Evolutionary conservation across 768 basidiomycete genomes (phyloP), one percentile per base, ranked within the genome.

Genomic region (Tricholomella constricta): DNA sequence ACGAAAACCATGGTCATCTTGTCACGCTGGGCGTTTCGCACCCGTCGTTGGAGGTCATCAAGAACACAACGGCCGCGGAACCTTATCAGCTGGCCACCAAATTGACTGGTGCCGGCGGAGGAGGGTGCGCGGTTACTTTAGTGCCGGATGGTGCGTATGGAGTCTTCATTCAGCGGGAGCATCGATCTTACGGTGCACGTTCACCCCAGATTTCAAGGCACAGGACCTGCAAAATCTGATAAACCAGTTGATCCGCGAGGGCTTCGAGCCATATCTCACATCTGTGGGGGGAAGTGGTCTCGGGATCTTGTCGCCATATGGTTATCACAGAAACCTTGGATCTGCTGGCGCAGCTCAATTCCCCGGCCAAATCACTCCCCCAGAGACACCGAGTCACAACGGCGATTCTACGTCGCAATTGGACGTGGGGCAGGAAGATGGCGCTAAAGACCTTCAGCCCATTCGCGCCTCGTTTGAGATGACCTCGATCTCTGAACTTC

Each of bases 91-190:
- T 98, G 43, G 85, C 84, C 62, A 94, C 94, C n/a, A 97, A 98
- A 75, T 73, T 99, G 51, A 99, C 97, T 6, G 97, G 97, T 36
- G 96, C 97, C 7, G 97, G 97, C 26, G 97, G 97, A 35, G 97
- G 97, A 22, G 97, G 97, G n/a, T 98, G 97, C 65, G 88, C 94
- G 4, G 93, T 98, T 26, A 96, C 95, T 11, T 81, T 98, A 31
- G 79, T 99, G 46, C 97, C 97, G 46, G 94, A 98, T 72, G 83
- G 96, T 95, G 60, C 59, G 86, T 58, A 51, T 59, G 20, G 29
- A 22, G 20, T 38, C 19, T 47, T 55, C 48, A 51, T 43, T 59
- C 46, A 36, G 26, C 48, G 32, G 23, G 31, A 27, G 6, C 23
- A 43, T 43, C 51, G 34, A 57, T 56, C 58, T 59, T 26, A 57